phyloP scores from a whole-genome alignment of 768 basidiomycete genomes.

The Rhodotorula babjevae region DNA sequence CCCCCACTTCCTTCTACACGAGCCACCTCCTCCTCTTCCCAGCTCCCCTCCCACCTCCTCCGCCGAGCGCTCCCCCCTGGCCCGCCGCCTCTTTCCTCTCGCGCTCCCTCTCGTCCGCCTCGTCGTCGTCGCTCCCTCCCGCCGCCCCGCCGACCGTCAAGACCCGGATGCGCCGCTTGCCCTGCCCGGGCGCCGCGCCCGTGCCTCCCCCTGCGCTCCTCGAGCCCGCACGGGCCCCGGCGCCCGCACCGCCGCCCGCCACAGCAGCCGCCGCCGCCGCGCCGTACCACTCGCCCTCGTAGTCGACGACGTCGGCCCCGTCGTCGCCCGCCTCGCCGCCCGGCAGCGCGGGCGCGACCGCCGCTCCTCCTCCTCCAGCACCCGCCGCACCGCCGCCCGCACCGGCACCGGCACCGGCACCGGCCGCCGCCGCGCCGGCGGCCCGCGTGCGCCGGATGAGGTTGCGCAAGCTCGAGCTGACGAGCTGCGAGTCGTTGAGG shows the following conservation, averaged over 20 bases:
- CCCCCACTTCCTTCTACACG: neutral
- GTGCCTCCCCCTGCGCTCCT: neutral
- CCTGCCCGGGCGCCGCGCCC: neutral
- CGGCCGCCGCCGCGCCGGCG: neutral
- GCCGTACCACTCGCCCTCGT: slow-evolving; percentile 35
- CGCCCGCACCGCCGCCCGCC: too few relatives aligned
- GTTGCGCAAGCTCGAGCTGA: slow-evolving; percentile 30
- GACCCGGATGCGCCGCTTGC: neutral
- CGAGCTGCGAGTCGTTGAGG: slow-evolving; percentile 35
- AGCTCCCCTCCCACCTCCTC: neutral
- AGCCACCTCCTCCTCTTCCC: neutral
- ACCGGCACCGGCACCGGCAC: neutral
- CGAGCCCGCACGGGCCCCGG: too few relatives aligned
- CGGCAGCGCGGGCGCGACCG: neutral
- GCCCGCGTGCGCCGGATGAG: slow-evolving; percentile 26
- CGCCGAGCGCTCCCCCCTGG: neutral
- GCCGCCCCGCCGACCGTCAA: neutral
- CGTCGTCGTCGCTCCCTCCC: neutral
- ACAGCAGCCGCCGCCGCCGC: neutral
- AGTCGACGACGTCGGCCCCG: slow-evolving; percentile 30
- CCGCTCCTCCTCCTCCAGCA: neutral
- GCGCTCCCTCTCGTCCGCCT: neutral
- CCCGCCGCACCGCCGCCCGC: too few relatives aligned
- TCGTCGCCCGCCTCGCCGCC: neutral
- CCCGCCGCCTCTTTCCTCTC: neutral